Evolutionary conservation across 2,329 filamentous ascomycete species (phyloP).

Genomic region (Cephalotrichum gorgonifer): DNA sequence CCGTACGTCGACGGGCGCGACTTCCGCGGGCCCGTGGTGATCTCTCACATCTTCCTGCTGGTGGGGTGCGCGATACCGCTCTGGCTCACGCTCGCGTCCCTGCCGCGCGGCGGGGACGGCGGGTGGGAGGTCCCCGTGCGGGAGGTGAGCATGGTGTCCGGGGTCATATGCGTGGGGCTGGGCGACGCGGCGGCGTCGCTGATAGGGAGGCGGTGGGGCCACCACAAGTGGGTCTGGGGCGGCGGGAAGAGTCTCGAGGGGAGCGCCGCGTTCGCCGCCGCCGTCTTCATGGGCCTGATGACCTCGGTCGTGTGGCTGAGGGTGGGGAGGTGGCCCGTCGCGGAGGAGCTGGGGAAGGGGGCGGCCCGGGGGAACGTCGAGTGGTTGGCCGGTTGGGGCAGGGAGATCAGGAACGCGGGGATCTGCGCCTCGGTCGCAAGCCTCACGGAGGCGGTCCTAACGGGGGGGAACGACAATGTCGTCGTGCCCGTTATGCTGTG

Average conservation of each 20-base stretch:
- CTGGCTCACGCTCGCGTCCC: constrained; percentile 73
- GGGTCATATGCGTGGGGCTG: constrained; percentile 88
- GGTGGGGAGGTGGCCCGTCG: constrained; percentile 62
- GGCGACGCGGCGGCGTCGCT: constrained; percentile 90
- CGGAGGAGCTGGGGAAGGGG: too few relatives aligned
- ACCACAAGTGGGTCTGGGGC: constrained; percentile 89
- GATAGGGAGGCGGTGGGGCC: constrained; percentile 77
- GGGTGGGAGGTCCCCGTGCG: constrained; percentile 69
- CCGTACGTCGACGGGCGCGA: constrained; percentile 94
- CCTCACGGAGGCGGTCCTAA: constrained; percentile 88
- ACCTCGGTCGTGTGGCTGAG: constrained; percentile 64
- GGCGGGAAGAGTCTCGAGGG: constrained; percentile 95
- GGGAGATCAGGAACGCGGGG: constrained; percentile 52
- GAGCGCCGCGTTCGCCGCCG: constrained; percentile 66
- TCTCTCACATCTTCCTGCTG: constrained; percentile 90
- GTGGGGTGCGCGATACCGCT: constrained; percentile 92
- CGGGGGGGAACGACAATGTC: constrained; percentile 97
- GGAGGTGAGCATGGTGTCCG: constrained; percentile 83
- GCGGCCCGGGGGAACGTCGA: neutral
- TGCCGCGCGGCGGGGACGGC: constrained; percentile 43
- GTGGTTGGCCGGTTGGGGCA: constrained; percentile 1
- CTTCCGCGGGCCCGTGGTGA: constrained; percentile 84
- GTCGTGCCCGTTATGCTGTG: constrained; percentile 89
- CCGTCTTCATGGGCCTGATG: constrained; percentile 66
- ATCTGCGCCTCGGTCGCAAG: constrained; percentile 73